Evolutionary conservation across 2,329 filamentous ascomycete genomes (phyloP).

Genomic region (Dactylonectria macrodidyma): DNA sequence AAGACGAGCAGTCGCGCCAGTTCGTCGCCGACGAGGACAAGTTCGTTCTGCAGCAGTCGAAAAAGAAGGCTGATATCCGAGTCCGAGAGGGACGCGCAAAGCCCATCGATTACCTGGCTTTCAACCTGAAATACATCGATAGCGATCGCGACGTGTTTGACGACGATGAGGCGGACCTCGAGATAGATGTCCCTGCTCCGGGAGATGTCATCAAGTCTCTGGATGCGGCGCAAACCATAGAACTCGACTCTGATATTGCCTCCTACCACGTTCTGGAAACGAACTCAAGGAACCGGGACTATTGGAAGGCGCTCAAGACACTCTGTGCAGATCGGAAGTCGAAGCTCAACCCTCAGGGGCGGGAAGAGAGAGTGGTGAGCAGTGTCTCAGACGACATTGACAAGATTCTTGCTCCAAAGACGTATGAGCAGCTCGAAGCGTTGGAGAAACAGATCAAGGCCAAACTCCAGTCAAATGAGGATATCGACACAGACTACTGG

Average conservation of each 20-base stretch:
- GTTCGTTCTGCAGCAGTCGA: slow-evolving; percentile 96
- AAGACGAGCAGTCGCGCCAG: slow-evolving; percentile 83
- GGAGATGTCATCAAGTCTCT: slow-evolving; percentile 85
- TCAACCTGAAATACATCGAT: slow-evolving; percentile 91
- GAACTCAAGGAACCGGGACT: slow-evolving; percentile 83
- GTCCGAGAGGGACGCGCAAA: slow-evolving; percentile 92
- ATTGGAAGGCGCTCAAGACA: slow-evolving; percentile 92
- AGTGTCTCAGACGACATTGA: slow-evolving; percentile 92
- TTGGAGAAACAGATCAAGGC: slow-evolving; percentile 89
- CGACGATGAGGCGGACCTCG: slow-evolving; percentile 81
- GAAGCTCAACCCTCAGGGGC: slow-evolving; percentile 72
- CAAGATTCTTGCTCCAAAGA: slow-evolving; percentile 87
- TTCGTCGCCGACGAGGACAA: slow-evolving; percentile 97
- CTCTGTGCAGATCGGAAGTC: slow-evolving; percentile 84
- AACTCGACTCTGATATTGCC: slow-evolving; percentile 85
- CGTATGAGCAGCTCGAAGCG: slow-evolving; percentile 86
- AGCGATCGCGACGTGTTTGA: slow-evolving; percentile 88
- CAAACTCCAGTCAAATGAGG: slow-evolving; percentile 90
- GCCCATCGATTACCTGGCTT: slow-evolving; percentile 93
- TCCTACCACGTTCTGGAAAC: slow-evolving; percentile 87
- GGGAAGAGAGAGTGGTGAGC: slow-evolving; percentile 81
- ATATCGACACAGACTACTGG: slow-evolving; percentile 98
- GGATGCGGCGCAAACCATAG: slow-evolving; percentile 75
- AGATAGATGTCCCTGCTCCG: slow-evolving; percentile 84
- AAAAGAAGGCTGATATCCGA: slow-evolving; percentile 97